Evolutionary conservation across 352 stramenopile species (phyloP).

Genomic region (Phytopythium montanum): DNA sequence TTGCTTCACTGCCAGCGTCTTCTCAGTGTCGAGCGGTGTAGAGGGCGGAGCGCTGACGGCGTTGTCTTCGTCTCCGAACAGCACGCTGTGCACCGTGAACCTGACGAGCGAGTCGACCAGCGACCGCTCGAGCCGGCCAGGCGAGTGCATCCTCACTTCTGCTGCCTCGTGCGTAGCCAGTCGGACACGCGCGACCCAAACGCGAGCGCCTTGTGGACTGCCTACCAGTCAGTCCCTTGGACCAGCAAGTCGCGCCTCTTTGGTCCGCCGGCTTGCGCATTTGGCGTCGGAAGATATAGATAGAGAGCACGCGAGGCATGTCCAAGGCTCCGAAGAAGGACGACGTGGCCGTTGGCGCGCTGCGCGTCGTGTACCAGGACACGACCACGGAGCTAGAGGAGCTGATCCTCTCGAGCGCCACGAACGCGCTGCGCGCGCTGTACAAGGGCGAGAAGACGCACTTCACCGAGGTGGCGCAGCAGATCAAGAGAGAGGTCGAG

Average conservation of each 20-base stretch:
- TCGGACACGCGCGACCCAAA: background rate
- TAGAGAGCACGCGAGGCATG: conserved; percentile 21
- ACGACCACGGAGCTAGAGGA: conserved; percentile 68
- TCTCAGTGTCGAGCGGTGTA: background rate
- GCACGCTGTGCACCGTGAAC: conserved; percentile 37
- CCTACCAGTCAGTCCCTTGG: background rate
- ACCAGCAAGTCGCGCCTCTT: background rate
- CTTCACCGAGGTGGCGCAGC: conserved; percentile 76
- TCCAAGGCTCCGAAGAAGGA: conserved; percentile 83
- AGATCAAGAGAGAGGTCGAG: conserved; percentile 79
- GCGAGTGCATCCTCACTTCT: conserved; percentile 5
- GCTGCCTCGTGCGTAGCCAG: conserved; percentile 2
- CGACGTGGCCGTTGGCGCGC: conserved; percentile 56
- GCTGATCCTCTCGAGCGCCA: conserved; percentile 62
- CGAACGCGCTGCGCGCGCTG: conserved; percentile 73
- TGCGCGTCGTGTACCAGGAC: conserved; percentile 73
- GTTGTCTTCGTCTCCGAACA: conserved; percentile 21
- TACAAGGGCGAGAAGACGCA: conserved; percentile 86
- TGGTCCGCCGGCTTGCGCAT: background rate
- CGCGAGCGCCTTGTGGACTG: background rate
- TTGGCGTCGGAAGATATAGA: background rate
- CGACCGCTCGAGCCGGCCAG: conserved; percentile 11
- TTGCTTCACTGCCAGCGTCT: background rate
- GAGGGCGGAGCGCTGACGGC: background rate
- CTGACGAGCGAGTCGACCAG: conserved; percentile 38